Conservation (phyloP, 176 grass and related monocot genomes). For the Oryza rufipogon region DNA sequence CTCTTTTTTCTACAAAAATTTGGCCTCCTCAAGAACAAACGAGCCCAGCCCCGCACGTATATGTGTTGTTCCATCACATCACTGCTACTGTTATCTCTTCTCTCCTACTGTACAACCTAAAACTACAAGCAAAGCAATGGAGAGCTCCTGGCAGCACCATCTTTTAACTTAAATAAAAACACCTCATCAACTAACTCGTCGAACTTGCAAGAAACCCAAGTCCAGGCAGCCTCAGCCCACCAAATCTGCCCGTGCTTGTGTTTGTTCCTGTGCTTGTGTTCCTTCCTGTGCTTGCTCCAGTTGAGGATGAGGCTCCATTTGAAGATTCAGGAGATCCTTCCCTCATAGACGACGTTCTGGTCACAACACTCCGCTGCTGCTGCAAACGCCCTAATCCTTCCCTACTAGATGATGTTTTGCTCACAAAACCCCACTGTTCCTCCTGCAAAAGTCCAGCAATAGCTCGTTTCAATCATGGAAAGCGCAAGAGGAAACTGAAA, state of each 20-base stretch:
- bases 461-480: not conserved
- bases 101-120: not conserved
- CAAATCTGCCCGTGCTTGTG: slow-evolving; percentile 1
- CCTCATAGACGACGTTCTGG: not conserved
- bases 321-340: not conserved
- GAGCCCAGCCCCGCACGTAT: not conserved
- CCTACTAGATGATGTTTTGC: not conserved
- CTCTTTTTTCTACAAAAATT: slow-evolving; percentile 19
- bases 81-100: not conserved
- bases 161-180: not conserved
- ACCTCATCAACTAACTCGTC: not conserved
- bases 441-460: slow-evolving; percentile 27
- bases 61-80: not conserved
- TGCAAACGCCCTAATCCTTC: not conserved
- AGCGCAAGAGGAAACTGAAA: not conserved
- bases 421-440: not conserved
- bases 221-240: slow-evolving; percentile 32
- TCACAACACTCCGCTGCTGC: not conserved
- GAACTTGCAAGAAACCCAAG: slow-evolving; percentile 12
- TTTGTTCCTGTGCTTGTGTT: not conserved
- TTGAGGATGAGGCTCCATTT: not conserved
- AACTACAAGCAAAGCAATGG: not conserved
- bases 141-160: not conserved
- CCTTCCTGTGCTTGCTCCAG: not conserved
- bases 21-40: not conserved